Base-by-base conservation (phyloP, 2,329 filamentous ascomycete species). In the Alternaria consortialis region DNA sequence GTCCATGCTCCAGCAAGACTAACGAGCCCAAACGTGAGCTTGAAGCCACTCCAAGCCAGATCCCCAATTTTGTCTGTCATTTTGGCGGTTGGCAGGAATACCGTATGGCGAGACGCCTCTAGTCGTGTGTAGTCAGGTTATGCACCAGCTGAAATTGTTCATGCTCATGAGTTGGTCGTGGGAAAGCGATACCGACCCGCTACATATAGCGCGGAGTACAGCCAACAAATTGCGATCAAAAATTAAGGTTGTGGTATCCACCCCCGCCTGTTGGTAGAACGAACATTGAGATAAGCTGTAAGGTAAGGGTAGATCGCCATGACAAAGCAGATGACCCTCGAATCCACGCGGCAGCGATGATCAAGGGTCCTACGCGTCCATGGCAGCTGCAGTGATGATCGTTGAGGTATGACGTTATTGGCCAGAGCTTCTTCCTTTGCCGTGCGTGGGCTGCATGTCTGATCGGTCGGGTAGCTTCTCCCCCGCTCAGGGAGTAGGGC, bases 11-110 rank as follows among this genome's bases (percentile, higher is more conserved):
- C 39, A 2, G 67, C 56, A 3, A 77, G 60, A 54, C 67, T 73
- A 20, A 74, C 46, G 13, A 78, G 57, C 17, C 76, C 78, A 56
- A 75, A 80, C 4, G 61, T 60, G 36, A 79, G 68, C 63, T 68
- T 69, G 61, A 77, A 71, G 58, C 53, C 53, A 5, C 62, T 63
- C 72, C 68, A 74, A 7, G 68, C 69, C 32, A 76, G 20, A n/a
- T 56, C 55, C 7, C 57, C 64, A 4, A 76, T 37, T 56, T 46
- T 39, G 44, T 36, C 53, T 29, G 48, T 23, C 55, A 65, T 63
- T 25, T 36, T 37, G 46, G 46, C 32, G 46, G 32, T 17, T 37
- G 20, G 46, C 7, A 20, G 25, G 46, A 23, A 25, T 4, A n/a
- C 39, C 23, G 20, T 36, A n/a, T 36, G 5, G n/a, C 13, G 17